These are phyloP conservation scores for Pichia membranifaciens DNA, from an alignment of 805 yeast genomes.

Conservation along the genomic window DNA sequence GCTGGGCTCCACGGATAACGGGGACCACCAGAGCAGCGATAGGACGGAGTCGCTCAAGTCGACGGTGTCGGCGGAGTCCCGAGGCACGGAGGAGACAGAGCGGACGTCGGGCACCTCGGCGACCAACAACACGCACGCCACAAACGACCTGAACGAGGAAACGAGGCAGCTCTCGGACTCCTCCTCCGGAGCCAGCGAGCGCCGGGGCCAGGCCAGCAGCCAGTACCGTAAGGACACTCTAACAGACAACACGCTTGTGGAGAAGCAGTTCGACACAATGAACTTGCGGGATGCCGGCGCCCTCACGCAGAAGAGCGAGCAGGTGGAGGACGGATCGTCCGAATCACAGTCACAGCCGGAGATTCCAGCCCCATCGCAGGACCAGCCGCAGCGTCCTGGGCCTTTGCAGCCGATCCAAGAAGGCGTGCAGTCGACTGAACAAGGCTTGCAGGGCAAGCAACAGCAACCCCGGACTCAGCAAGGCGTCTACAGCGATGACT, in stretches of 20 bases:
- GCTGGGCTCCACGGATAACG: too few species aligned
- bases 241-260: not conserved
- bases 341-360: too few species aligned
- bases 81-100: not conserved
- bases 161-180: constrained; percentile 3
- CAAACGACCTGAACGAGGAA: not conserved
- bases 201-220: not conserved
- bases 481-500: not conserved
- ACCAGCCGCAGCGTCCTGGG: too few species aligned
- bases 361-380: too few species aligned
- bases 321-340: too few species aligned
- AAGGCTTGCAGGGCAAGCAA: not conserved
- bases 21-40: not conserved
- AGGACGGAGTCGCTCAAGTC: not conserved
- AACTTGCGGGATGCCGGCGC: not conserved
- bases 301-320: too few species aligned
- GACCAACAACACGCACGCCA: not conserved
- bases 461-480: not conserved
- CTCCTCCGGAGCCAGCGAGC: not conserved
- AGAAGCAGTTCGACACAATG: not conserved
- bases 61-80: not conserved
- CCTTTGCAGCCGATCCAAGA: too few species aligned
- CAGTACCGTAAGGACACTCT: not conserved
- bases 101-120: not conserved
- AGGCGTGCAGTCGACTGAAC: not conserved